phyloP scores from a whole-genome alignment of 108 stramenopile species.

The Cyclotella sp. region DNA sequence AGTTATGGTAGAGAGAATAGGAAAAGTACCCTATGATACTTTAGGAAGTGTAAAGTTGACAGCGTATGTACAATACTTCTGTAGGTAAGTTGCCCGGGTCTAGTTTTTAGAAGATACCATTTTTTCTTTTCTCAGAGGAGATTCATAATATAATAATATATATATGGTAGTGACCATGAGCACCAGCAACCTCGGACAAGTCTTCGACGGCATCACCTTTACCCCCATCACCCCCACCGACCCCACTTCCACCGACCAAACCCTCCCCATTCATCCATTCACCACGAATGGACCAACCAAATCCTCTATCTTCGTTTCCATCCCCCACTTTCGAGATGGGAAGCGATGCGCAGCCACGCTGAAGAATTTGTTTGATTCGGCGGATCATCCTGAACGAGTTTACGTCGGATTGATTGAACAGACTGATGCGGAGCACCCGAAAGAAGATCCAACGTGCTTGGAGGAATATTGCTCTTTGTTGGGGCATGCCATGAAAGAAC shows the following conservation, averaged over 20 bases:
- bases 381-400: constrained; percentile 74
- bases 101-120: too few relatives aligned
- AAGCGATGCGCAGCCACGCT: constrained; percentile 78
- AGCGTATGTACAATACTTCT: too few relatives aligned
- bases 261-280: constrained; percentile 7
- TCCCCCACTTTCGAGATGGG: constrained; percentile 82
- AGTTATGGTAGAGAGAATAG: too few relatives aligned
- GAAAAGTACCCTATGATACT: too few relatives aligned
- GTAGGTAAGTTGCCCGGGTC: too few relatives aligned
- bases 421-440: constrained; percentile 44
- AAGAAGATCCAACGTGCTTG: constrained; percentile 46
- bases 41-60: too few relatives aligned
- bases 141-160: too few relatives aligned
- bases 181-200: constrained; percentile 34
- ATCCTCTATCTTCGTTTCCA: constrained; percentile 69
- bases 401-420: constrained; percentile 85
- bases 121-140: too few relatives aligned
- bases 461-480: constrained; percentile 49
- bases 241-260: constrained; percentile 13
- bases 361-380: constrained; percentile 68
- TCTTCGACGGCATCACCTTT: constrained; percentile 58
- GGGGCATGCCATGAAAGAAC: constrained; percentile 40
- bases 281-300: constrained; percentile 11
- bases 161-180: background rate
- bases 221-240: constrained; percentile 26